These are phyloP conservation scores for Pseudotulostoma volvatum DNA, from an alignment of 495 filamentous ascomycete species.

Conservation along the genomic window DNA sequence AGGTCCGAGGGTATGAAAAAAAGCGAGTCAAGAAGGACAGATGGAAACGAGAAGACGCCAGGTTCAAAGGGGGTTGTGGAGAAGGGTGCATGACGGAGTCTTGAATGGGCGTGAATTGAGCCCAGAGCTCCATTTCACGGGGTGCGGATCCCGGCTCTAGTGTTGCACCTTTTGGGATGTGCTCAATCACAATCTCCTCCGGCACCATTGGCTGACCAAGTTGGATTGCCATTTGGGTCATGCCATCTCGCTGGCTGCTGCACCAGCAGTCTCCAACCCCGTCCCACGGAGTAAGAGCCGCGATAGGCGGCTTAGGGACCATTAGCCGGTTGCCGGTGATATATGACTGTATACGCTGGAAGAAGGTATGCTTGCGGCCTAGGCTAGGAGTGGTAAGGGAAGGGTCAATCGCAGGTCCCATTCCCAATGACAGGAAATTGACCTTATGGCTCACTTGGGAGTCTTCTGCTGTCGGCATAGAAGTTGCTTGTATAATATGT, in stretches of 20 bases:
- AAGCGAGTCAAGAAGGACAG: background rate
- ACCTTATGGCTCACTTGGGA: constrained; percentile 10
- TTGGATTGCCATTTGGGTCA: constrained; percentile 23
- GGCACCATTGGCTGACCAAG: constrained; percentile 24
- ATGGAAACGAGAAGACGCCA: too few species aligned
- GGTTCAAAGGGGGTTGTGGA: constrained; percentile 1
- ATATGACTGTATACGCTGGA: constrained; percentile 3
- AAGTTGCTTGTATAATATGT: background rate
- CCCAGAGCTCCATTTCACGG: constrained; percentile 32
- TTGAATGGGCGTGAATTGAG: constrained; percentile 11
- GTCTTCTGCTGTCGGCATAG: constrained; percentile 1
- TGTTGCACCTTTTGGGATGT: constrained; percentile 22
- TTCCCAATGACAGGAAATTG: constrained; percentile 21
- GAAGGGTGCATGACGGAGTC: constrained; percentile 1
- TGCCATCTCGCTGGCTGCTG: constrained; percentile 17
- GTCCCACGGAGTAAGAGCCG: constrained; percentile 25
- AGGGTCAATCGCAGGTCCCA: constrained; percentile 25
- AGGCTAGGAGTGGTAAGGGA: constrained; percentile 17
- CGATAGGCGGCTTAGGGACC: constrained; percentile 9
- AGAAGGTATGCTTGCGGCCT: constrained; percentile 2
- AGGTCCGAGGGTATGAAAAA: background rate
- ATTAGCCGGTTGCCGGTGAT: constrained; percentile 1
- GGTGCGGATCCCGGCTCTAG: constrained; percentile 23
- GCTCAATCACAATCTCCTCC: constrained; percentile 32
- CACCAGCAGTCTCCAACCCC: constrained; percentile 36